phyloP scores from a whole-genome alignment of 176 grass and related monocot species.

The Chloris gayana region DNA sequence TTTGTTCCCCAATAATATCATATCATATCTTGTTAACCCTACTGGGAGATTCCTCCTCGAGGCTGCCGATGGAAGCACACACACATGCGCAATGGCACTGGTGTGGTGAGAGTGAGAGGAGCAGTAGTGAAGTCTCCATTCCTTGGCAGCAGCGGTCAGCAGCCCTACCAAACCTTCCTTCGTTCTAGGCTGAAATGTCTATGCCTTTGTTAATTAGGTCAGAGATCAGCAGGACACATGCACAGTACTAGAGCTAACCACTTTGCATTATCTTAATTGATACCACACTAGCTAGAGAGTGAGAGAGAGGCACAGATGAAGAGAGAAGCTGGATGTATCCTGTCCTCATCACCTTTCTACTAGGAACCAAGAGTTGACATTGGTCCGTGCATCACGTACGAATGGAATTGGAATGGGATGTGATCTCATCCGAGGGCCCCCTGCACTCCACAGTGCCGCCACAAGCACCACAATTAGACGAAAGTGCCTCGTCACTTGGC shows the following conservation, averaged over 20 bases:
- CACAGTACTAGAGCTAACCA: conserved; percentile 27
- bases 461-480: neutral
- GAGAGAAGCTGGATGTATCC: conserved; percentile 2
- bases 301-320: conserved; percentile 1
- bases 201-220: conserved; percentile 18
- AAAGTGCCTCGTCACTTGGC: no score
- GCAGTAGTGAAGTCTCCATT: conserved; percentile 44
- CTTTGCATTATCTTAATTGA: conserved; percentile 20
- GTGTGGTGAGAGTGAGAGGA: neutral
- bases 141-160: conserved; percentile 27
- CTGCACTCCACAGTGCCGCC: neutral
- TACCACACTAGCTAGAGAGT: no score
- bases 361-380: conserved; percentile 49
- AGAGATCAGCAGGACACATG: neutral
- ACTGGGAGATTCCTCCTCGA: conserved; percentile 46
- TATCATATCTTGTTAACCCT: conserved; percentile 25
- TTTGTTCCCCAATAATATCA: neutral
- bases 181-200: conserved; percentile 49
- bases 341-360: conserved; percentile 23
- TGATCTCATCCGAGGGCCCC: neutral
- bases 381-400: conserved; percentile 28
- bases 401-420: neutral
- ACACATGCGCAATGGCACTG: conserved; percentile 21
- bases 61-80: conserved; percentile 18
- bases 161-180: conserved; percentile 41